Evolutionary conservation across 129 eudicot genomes (phyloP), one percentile per base, ranked within the genome.

Genomic region (Saussurea involucrata): DNA sequence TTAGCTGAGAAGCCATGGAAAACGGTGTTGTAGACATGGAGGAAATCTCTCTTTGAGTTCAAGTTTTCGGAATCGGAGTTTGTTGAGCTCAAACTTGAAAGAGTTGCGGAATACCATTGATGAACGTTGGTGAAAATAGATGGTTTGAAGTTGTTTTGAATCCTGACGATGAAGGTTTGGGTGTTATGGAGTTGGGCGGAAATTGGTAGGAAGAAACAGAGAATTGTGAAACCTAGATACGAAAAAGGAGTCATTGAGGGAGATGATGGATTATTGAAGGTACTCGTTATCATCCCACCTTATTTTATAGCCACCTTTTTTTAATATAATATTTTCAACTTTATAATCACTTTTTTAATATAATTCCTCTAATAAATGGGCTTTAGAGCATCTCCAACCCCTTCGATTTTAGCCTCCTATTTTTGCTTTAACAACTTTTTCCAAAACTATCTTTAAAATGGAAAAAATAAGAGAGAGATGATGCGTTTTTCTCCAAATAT

Each of bases 1-100:
- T 68, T 66, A 2, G 96, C 87, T 2, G 98, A 92, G 68, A 94
- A 94, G 5, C 98, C 98, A 81, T 91, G 96, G 73, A 91, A 94
- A 33, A 91, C 94, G 0, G 87, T 87, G 67, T 75, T 87, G 75
- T 94, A 94, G 4, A 91, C 86, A 73, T 94, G 97, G 22, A 94
- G 67, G 72, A 94, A 77, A 5, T 84, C 83, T 33, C 61, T 64
- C 28, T 42, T 21, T 0, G 66, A 46, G 3, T 77, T 28, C 37
- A 44, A 3, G 9, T 70, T 53, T 22, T 73, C 66, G 21, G 83
- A 78, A 24, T n/a, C n/a, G n/a, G n/a, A n/a, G n/a, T n/a, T n/a
- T n/a, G 18, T 60, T 63, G 92, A 85, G 49, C 63, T 80, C 0
- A 87, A 80, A 70, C 76, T 81, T 37, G 49, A 73, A 74, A 94